Evolutionary conservation across 345 rosid genomes (phyloP).

Genomic region (Syzygium aromaticum): DNA sequence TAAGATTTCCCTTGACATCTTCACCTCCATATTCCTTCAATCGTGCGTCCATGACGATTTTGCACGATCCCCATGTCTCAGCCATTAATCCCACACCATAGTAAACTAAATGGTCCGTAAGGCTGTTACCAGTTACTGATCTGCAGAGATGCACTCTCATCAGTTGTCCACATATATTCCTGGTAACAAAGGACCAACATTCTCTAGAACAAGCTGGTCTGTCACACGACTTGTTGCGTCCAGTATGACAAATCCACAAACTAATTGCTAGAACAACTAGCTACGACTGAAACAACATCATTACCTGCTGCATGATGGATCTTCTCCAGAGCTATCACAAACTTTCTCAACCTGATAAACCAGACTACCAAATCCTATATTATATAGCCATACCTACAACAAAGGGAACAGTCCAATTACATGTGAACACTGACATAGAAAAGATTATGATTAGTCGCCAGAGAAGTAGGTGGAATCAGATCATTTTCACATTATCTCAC

Average conservation of each 20-base stretch:
- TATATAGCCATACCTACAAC: slow-evolving; percentile 50
- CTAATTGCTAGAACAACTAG: not conserved
- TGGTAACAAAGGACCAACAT: not conserved
- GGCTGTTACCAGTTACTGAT: not conserved
- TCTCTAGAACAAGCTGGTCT: not conserved
- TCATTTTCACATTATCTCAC: not conserved
- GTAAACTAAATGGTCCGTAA: not conserved
- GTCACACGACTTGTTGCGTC: not conserved
- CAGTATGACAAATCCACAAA: not conserved
- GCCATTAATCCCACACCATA: not conserved
- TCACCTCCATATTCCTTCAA: not conserved
- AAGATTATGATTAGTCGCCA: not conserved
- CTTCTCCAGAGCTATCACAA: slow-evolving; percentile 63
- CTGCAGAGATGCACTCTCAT: not conserved
- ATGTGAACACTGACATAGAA: not conserved
- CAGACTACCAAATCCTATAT: slow-evolving; percentile 39
- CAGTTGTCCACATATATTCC: not conserved
- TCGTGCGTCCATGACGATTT: not conserved
- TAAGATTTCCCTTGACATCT: not conserved
- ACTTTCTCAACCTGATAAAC: slow-evolving; percentile 18
- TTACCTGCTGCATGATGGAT: slow-evolving; percentile 70
- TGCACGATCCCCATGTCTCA: not conserved
- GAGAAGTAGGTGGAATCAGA: not conserved
- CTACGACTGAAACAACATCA: not conserved
- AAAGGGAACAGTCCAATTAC: not conserved